These are phyloP conservation scores for Fistulinella prunicolor DNA, from an alignment of 768 basidiomycete genomes.

Conservation along the genomic window DNA sequence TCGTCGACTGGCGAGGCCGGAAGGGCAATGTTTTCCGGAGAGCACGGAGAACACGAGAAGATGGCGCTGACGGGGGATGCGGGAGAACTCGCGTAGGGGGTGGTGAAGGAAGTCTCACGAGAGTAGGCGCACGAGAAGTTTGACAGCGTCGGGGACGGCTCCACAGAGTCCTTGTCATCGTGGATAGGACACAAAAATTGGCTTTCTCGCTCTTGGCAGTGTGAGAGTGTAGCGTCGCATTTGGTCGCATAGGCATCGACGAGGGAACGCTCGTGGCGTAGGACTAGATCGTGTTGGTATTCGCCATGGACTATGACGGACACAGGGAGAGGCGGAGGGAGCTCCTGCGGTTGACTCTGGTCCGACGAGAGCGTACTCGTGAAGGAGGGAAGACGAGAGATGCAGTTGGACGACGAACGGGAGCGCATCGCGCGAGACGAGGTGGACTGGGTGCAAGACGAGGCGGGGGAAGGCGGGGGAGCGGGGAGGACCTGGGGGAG, in stretches of 20 bases:
- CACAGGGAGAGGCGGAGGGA: constrained; percentile 15
- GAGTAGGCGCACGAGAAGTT: constrained; percentile 26
- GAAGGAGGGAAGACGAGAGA: constrained; percentile 33
- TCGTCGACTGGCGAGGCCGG: constrained; percentile 25
- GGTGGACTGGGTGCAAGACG: constrained; percentile 25
- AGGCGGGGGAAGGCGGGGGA: constrained; percentile 28
- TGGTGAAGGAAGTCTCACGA: constrained; percentile 27
- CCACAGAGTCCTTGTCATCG: constrained; percentile 25
- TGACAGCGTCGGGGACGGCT: constrained; percentile 29
- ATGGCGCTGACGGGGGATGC: constrained; percentile 22
- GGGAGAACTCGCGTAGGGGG: constrained; percentile 19
- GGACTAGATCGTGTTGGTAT: constrained; percentile 12
- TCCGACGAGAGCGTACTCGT: constrained; percentile 34
- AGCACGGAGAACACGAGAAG: constrained; percentile 14
- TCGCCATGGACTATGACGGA: constrained; percentile 22
- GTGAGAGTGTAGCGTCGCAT: not conserved
- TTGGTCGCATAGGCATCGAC: too few relatives aligned
- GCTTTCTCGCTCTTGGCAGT: constrained; percentile 7
- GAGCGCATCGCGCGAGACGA: constrained; percentile 30
- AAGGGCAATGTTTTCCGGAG: constrained; percentile 25
- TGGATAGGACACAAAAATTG: constrained; percentile 10
- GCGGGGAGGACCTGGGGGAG: constrained; percentile 17
- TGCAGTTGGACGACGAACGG: constrained; percentile 29
- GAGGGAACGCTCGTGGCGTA: constrained; percentile 6
- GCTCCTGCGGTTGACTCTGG: constrained; percentile 17